These are phyloP conservation scores for Nakazawaea ernobii DNA, from an alignment of 805 yeast species.

Conservation along the genomic window DNA sequence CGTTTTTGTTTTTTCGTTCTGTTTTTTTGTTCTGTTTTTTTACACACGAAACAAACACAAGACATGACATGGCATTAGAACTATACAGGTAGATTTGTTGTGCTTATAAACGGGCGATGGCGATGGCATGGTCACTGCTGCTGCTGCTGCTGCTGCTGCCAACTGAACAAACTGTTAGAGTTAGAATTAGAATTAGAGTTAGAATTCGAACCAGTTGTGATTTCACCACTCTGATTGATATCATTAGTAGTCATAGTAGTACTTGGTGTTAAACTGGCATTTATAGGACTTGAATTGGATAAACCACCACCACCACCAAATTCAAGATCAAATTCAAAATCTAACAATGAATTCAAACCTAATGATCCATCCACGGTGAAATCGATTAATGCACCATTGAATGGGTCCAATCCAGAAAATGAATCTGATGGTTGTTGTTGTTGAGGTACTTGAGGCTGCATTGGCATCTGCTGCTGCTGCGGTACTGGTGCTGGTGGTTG, in stretches of 20 bases:
- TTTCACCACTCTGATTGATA: too few relatives aligned
- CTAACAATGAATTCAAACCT: constrained; percentile 67
- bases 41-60: too few relatives aligned
- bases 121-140: too few relatives aligned
- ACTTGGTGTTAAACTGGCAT: too few relatives aligned
- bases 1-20: too few relatives aligned
- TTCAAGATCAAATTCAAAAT: constrained; percentile 30
- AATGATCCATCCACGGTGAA: constrained; percentile 81
- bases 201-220: too few relatives aligned
- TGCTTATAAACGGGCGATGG: too few relatives aligned
- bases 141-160: constrained; percentile 6
- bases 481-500: constrained; percentile 12
- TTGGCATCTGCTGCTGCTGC: constrained; percentile 11
- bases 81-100: too few relatives aligned
- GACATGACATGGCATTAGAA: too few relatives aligned
- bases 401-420: constrained; percentile 16
- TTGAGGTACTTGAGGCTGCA: constrained; percentile 13
- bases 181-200: not conserved
- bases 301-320: constrained; percentile 3
- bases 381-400: constrained; percentile 34
- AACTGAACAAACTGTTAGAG: constrained; percentile 4
- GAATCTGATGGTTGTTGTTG: constrained; percentile 5
- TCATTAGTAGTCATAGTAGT: too few relatives aligned
- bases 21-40: too few relatives aligned
- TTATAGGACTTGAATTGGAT: too few relatives aligned